phyloP scores from a whole-genome alignment of 495 filamentous ascomycete species.

The Podospora australis region DNA sequence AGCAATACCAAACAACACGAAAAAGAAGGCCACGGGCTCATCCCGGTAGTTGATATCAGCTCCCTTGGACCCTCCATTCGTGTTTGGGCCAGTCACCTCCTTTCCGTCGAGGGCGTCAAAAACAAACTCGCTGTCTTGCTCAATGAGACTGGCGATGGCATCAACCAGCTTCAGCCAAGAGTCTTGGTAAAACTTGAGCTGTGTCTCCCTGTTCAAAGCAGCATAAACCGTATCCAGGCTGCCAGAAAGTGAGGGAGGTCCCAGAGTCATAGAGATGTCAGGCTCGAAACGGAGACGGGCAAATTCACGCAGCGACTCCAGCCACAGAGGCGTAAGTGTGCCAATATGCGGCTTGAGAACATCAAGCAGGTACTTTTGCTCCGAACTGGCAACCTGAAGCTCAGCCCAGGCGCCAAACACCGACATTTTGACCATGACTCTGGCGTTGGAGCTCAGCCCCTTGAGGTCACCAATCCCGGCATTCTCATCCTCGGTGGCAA shows the following conservation, averaged over 20 bases:
- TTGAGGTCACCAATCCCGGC: slow-evolving; percentile 89
- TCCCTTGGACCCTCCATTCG: slow-evolving; percentile 45
- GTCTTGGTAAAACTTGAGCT: slow-evolving; percentile 95
- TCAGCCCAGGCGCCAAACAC: slow-evolving; percentile 99
- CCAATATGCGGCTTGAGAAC: slow-evolving; percentile 88
- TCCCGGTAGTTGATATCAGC: slow-evolving; percentile 94
- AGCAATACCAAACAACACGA: slow-evolving; percentile 92
- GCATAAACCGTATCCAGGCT: slow-evolving; percentile 88
- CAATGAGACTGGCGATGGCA: slow-evolving; percentile 94
- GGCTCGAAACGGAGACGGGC: slow-evolving; percentile 91
- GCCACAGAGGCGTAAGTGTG: slow-evolving; percentile 84
- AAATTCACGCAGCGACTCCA: slow-evolving; percentile 88
- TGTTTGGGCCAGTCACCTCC: slow-evolving; percentile 44
- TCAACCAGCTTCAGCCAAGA: slow-evolving; percentile 96
- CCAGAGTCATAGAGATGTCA: slow-evolving; percentile 84
- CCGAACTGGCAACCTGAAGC: slow-evolving; percentile 89
- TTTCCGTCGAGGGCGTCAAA: slow-evolving; percentile 95
- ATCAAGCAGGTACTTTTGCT: slow-evolving; percentile 81
- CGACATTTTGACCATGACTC: slow-evolving; percentile 96
- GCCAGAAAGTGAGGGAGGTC: slow-evolving; percentile 63
- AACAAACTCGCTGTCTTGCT: slow-evolving; percentile 94
- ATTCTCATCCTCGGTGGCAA: slow-evolving; percentile 74
- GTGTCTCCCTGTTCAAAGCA: slow-evolving; percentile 85
- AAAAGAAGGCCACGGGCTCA: slow-evolving; percentile 98
- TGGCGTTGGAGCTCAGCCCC: slow-evolving; percentile 89